Evolutionary conservation across 371 early-diverging fungal species (phyloP), one percentile per base, ranked within the genome.

Genomic region (Choanephora cucurbitarum): DNA sequence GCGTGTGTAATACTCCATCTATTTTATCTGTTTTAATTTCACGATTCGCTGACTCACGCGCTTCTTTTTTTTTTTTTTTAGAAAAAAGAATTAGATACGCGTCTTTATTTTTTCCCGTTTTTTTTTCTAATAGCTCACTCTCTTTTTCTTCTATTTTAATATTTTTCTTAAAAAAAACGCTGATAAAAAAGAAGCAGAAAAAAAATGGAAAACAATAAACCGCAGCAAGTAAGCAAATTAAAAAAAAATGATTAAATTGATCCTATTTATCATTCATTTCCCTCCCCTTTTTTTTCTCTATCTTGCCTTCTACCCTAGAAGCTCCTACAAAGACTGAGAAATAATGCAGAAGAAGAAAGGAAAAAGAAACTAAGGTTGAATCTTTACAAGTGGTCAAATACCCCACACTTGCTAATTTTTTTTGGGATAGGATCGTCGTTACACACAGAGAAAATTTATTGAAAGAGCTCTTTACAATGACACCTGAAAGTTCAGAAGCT

Each of bases 381-480:
- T 11, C 43, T 48, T 21, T 22, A 7, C 9, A 2, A 44, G 23
- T n/a, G n/a, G n/a, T n/a, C 32, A n/a, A 10, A 42, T 32, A 8
- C 28, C 40, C 47, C 19, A 22, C 49, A n/a, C 28, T 49, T 13
- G 5, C 13, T 44, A 42, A 10, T 43, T 33, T 17, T n/a, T 22
- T 19, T 11, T 15, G 32, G 15, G 34, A 19, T 51, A 74, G 74
- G 31, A 46, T 49, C 17, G 56, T 70, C 47, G 62, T 58, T 41
- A 59, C 58, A 49, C 74, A 74, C 23, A 49, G 66, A 40, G 71
- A 70, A 40, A 42, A 55, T 14, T 55, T 68, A 32, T 59, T 74
- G 28, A 70, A 74, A 42, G 74, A 74, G 40, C 44, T 74, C 15
- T 74, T 70, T 37, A 58, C 71, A 23, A 62, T 74, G 64, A 70